Evolutionary conservation across 1,284 basidiomycete genomes (phyloP), one percentile per base, ranked within the genome.

Genomic region (Ustilago nuda): DNA sequence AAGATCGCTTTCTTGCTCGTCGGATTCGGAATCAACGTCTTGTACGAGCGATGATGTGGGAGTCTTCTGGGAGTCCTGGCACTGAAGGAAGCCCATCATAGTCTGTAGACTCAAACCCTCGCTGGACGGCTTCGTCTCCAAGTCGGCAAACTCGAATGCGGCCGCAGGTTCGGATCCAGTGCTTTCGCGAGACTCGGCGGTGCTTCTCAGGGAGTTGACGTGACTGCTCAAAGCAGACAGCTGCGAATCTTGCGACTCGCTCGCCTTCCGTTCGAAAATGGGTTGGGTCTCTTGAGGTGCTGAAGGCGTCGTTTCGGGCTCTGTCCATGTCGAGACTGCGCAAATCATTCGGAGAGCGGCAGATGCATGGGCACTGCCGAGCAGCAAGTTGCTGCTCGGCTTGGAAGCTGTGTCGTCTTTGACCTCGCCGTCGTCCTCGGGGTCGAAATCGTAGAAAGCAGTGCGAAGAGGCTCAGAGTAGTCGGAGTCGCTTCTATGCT

Each of bases 51-150:
- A 46, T 32, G 53, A 15, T 13, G 15, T 17, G 6, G 61, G 46
- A 23, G 54, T 30, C 30, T 60, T 60, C 8, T 43, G 54, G 45
- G 72, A 62, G 8, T 66, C 19, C 2, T 66, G 52, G 43, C 66
- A 63, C n/a, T 66, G 66, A n/a, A 74, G 60, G 56, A 74, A 70
- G 19, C 72, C 72, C 66, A 69, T 69, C 60, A 73, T 68, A 8
- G 71, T 73, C 56, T 64, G 57, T n/a, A 73, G 41, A 35, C 71
- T 65, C 15, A 73, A 62, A 8, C 71, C 66, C 19, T 68, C 71
- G 55, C 36, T 39, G 27, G 50, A 36, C 1, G 65, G 60, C 12
- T 53, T 54, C 8, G 53, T 54, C 36, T 67, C 70, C 30, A 72
- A 54, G 27, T 72, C 61, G 12, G 53, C 63, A 33, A 66, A 72